Base-by-base conservation (phyloP, 73 alveolate species). In the Paramecium primaurelia region DNA sequence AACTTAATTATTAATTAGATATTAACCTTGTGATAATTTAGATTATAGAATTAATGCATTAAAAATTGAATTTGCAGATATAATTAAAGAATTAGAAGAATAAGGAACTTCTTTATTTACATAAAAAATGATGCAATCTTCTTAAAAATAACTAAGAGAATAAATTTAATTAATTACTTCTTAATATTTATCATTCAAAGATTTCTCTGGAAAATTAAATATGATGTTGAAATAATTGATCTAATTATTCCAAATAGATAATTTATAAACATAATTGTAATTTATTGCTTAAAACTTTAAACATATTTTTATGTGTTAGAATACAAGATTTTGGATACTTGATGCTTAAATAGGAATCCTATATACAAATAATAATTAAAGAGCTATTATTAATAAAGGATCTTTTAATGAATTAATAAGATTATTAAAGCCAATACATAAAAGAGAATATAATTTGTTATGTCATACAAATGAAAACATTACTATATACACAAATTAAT, bases 21-120 rank as follows among this genome's bases (percentile, higher is more conserved):
- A 42, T 80, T 26, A 80, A 36, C 28, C 77, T 6, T 80, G 91
- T 44, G 91, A 80, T 26, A 80, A 80, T 47, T 80, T 80, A 36
- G 91, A 80, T 80, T 80, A 45, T 80, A 40, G 91, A 47, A 47
- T 80, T 12, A 80, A 80, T 45, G 91, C 91, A 1, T 1, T 80
- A 7, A 80, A 44, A 36, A 0, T 80, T 20, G 77, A 44, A 42
- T 80, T 44, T 80, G 77, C 77, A 2, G 91, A 80, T 44, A 80
- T 80, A 1, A 45, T 80, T 36, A 20, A 40, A 0, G 77, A 80
- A 45, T 45, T 45, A 2, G 10, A 28, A 26, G 77, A 80, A 45
- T 10, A 80, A 47, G 91, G 91, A 80, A 22, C 77, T 1, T 14
- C 71, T 4, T 30, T 80, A 16, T 80, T 80, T 44, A 26, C 91